phyloP scores from a whole-genome alignment of 225 moss, liverwort and hornwort species.

The Anthoceros angustus region DNA sequence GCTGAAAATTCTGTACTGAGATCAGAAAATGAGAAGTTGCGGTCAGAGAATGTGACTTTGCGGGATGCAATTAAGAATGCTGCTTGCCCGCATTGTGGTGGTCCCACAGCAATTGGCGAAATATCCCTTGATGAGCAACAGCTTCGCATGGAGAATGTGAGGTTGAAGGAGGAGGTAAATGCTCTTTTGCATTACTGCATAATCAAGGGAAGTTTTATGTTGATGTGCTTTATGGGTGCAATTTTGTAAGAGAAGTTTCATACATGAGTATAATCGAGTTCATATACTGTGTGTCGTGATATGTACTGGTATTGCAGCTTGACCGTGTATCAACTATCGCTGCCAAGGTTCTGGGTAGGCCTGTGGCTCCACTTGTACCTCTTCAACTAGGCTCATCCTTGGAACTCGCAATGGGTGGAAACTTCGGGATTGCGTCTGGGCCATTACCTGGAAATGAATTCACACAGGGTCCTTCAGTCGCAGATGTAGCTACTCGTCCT shows the following conservation, averaged over 20 bases:
- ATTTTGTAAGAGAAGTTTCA: neutral
- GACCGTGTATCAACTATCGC: slow-evolving; percentile 67
- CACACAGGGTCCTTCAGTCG: neutral
- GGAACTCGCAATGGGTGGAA: slow-evolving; percentile 63
- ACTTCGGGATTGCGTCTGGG: slow-evolving; percentile 19
- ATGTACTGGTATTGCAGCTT: slow-evolving; percentile 19
- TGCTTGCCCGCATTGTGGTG: slow-evolving; percentile 76
- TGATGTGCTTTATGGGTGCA: neutral
- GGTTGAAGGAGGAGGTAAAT: slow-evolving; percentile 56
- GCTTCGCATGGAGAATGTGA: slow-evolving; percentile 61
- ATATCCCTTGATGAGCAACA: slow-evolving; percentile 94
- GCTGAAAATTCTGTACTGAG: slow-evolving; percentile 69
- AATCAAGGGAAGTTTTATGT: neutral
- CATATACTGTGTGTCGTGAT: neutral
- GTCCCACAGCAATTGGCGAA: slow-evolving; percentile 63
- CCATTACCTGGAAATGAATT: neutral
- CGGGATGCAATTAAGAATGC: slow-evolving; percentile 69
- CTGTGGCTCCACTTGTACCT: slow-evolving; percentile 29
- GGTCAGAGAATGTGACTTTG: slow-evolving; percentile 43
- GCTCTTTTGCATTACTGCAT: neutral
- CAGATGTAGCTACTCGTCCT: slow-evolving; percentile 5
- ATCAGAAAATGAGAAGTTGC: slow-evolving; percentile 60
- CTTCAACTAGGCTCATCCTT: slow-evolving; percentile 55
- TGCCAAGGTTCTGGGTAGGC: slow-evolving; percentile 58
- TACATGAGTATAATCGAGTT: neutral